phyloP scores from a whole-genome alignment of 2,329 filamentous ascomycete genomes.

The Clarireedia paspali region DNA sequence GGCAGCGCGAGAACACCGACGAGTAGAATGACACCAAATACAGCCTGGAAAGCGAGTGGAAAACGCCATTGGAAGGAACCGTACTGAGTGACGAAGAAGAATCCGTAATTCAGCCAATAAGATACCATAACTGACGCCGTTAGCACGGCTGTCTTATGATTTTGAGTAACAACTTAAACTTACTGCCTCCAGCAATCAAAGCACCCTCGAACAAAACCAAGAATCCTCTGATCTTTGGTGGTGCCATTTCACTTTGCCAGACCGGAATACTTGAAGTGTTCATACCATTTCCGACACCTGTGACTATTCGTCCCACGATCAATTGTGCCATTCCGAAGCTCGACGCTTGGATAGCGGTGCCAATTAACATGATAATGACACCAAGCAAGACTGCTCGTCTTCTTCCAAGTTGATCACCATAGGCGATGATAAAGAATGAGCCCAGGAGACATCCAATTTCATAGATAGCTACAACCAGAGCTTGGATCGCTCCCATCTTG shows the following conservation, averaged over 20 bases:
- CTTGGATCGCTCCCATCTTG: slow-evolving; percentile 27
- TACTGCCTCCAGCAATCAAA: slow-evolving; percentile 44
- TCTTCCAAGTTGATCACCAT: slow-evolving; percentile 51
- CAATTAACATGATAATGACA: slow-evolving; percentile 49
- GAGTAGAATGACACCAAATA: slow-evolving; percentile 53
- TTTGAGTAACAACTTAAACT: neutral
- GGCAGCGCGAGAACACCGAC: slow-evolving; percentile 44
- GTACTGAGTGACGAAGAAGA: slow-evolving; percentile 45
- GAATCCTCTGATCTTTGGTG: slow-evolving; percentile 49
- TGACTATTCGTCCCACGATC: slow-evolving; percentile 43
- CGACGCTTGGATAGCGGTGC: slow-evolving; percentile 38
- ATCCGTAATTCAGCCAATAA: slow-evolving; percentile 56
- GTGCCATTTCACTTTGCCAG: slow-evolving; percentile 54
- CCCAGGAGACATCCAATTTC: slow-evolving; percentile 52
- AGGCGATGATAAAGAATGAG: slow-evolving; percentile 47
- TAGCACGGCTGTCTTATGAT: neutral
- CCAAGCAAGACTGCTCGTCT: slow-evolving; percentile 48
- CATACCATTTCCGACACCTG: slow-evolving; percentile 44
- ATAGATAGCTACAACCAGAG: slow-evolving; percentile 48
- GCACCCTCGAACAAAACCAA: slow-evolving; percentile 54
- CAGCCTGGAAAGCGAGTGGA: slow-evolving; percentile 49
- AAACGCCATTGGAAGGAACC: slow-evolving; percentile 50
- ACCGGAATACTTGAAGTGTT: slow-evolving; percentile 44
- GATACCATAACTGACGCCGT: slow-evolving; percentile 27
- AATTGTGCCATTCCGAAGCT: slow-evolving; percentile 43